Evolutionary conservation across 345 rosid species (phyloP).

Genomic region (Citrus australasica): DNA sequence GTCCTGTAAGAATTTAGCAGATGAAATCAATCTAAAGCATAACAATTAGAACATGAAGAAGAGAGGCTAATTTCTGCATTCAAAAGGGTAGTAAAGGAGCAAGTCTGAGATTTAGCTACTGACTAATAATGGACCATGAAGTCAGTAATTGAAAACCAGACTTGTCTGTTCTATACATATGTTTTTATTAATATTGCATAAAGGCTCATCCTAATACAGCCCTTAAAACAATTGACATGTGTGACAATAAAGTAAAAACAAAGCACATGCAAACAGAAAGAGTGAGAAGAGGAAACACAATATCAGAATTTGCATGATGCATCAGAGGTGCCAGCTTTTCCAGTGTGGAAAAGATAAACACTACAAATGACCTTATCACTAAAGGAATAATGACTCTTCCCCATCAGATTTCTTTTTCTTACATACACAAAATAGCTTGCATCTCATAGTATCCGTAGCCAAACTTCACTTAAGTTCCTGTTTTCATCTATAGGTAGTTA

Average conservation of each 20-base stretch:
- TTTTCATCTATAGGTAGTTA: too few relatives aligned
- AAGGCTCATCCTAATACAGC: not conserved
- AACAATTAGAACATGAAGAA: not conserved
- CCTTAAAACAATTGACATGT: not conserved
- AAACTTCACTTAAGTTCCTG: not conserved
- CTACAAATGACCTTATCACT: not conserved
- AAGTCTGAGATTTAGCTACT: not conserved
- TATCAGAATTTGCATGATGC: not conserved
- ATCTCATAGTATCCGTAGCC: not conserved
- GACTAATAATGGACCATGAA: not conserved
- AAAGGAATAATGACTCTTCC: not conserved
- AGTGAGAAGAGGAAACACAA: not conserved
- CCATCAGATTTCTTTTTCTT: not conserved
- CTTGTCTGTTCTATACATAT: not conserved
- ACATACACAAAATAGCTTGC: not conserved
- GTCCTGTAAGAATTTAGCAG: constrained; percentile 39
- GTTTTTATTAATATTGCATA: not conserved
- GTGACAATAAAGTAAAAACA: not conserved
- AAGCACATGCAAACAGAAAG: not conserved
- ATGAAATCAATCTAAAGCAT: not conserved
- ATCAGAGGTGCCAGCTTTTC: not conserved
- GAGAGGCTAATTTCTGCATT: not conserved
- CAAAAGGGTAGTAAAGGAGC: not conserved
- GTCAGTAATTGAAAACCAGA: not conserved
- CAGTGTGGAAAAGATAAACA: not conserved